Base-by-base conservation (phyloP, 2,329 filamentous ascomycete species). In the Cercospora sojina region DNA sequence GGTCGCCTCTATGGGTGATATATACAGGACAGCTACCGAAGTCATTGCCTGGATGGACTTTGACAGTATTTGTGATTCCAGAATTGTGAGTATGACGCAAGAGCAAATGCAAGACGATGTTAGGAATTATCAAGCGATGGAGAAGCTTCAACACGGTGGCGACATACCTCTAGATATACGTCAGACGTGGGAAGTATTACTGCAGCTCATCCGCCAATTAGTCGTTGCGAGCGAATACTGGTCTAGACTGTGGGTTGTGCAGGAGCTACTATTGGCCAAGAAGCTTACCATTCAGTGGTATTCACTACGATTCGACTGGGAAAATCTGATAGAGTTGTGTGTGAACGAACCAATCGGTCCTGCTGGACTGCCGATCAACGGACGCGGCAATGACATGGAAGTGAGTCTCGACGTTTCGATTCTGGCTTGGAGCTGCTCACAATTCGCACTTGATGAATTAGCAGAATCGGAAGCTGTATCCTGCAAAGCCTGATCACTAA, bases 1-100 rank as follows among this genome's bases (percentile, higher is more conserved):
- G 47, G 67, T 72, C 31, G 35, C 53, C 1, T 35, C 67, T 12
- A 72, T 72, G 70, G 67, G 67, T 4, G 47, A 70, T 9, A 64
- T 72, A 27, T 71, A 68, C 51, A 27, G 59, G 10, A 63, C 32
- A 10, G 68, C 68, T 9, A n/a, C n/a, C 3, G 31, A 61, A 13
- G 64, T 69, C 1, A 25, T 65, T 3, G 64, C 61, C 10, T 70
- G 67, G 64, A 59, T 70, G 8, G 59, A 49, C 25, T 47, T 59
- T 16, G 62, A 64, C 7, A 53, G 41, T 25, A 51, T 55, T 3
- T 35, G 43, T 29, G 53, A 59, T 38, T 27, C 55, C 16, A 63
- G 35, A 9, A 18, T 57, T 12, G 57, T 63, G 31, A 63, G 25
- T 32, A 32, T 32, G 31, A 32, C 31, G 31, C 31, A 32, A 32